Evolutionary conservation across 2,329 filamentous ascomycete genomes (phyloP), one percentile per base, ranked within the genome.

Genomic region (Pyrenochaeta sp.): DNA sequence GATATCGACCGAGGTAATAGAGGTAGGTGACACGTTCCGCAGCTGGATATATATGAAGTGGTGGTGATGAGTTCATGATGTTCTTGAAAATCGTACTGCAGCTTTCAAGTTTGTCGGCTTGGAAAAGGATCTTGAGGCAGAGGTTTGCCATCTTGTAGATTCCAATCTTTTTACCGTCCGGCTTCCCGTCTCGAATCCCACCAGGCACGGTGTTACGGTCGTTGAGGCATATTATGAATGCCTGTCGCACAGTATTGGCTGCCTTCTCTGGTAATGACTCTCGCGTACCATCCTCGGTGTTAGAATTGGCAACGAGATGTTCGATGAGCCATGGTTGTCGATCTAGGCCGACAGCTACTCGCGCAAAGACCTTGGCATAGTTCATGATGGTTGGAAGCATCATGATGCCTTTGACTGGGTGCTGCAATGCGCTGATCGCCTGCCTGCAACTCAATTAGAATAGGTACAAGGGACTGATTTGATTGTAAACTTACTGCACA

Each of bases 91-190:
- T 89, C 69, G 93, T 90, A 54, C 89, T 88, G 11, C 90, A 91
- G 42, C 91, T 86, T 50, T 89, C 83, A 3, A 89, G 89, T 70
- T 93, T 94, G 23, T 86, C 83, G 66, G 89, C 94, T 81, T 90
- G 88, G 64, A 96, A 95, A 6, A 96, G 80, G 3, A 96, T 82
- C 69, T 92, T 93, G 35, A 96, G 75, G 24, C 91, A 94, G 17
- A 96, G 81, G 65, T 96, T 96, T 47, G 91, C 92, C 72, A 96
- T 91, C 45, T 89, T 85, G 73, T 96, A 96, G 51, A 96, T 91
- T 29, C 90, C 92, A 8, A 87, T 75, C 64, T 93, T 90, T 67
- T 92, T 95, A 41, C 91, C 90, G 60, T 92, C 88, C 0, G 90
- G 90, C 47, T 79, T 82, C 14, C 83, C 84, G 55, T 81, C 81